These are phyloP conservation scores for Leccinum subgranulosum DNA, from an alignment of 768 basidiomycete species.

Conservation along the genomic window DNA sequence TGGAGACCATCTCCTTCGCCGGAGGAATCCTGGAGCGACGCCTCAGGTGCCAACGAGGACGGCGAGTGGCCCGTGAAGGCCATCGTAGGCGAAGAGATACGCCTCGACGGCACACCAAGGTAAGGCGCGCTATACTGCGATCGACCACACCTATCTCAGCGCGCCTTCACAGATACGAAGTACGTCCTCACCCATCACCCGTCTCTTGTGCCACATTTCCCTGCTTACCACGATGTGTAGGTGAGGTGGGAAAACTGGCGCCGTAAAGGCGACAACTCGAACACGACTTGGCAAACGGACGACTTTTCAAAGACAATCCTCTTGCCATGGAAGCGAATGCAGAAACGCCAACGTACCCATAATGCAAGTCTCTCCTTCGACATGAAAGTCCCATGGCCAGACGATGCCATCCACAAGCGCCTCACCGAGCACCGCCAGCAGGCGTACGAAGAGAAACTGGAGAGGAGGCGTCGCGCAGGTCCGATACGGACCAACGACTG, in stretches of 20 bases:
- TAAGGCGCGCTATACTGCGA: conserved; percentile 4
- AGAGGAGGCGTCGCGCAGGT: conserved; percentile 12
- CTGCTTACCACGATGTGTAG: conserved; percentile 28
- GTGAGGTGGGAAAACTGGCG: conserved; percentile 53
- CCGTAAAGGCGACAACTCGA: conserved; percentile 50
- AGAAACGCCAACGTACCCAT: conserved; percentile 28
- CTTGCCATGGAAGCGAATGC: conserved; percentile 34
- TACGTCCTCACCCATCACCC: conserved; percentile 10
- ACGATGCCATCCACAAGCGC: conserved; percentile 42
- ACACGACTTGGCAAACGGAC: conserved; percentile 49
- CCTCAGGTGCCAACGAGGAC: conserved; percentile 28
- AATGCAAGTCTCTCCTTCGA: conserved; percentile 33
- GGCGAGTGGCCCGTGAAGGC: conserved; percentile 30
- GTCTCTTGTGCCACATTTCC: neutral
- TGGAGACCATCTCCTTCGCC: conserved; percentile 32
- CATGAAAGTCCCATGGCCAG: conserved; percentile 38
- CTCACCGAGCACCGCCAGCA: conserved; percentile 42
- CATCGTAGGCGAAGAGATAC: conserved; percentile 31
- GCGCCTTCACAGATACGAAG: conserved; percentile 28
- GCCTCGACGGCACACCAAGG: conserved; percentile 29
- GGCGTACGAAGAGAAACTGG: conserved; percentile 44
- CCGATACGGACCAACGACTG: conserved; percentile 16
- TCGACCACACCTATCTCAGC: conserved; percentile 1
- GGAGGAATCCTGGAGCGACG: conserved; percentile 32
- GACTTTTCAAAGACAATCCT: conserved; percentile 19